A percentile compares a stretch with the other conserved stretches of the same genome.
Evolutionary conservation across 2,329 filamentous ascomycete species (phyloP).

Genomic region (Thermochaetoides dissita): DNA sequence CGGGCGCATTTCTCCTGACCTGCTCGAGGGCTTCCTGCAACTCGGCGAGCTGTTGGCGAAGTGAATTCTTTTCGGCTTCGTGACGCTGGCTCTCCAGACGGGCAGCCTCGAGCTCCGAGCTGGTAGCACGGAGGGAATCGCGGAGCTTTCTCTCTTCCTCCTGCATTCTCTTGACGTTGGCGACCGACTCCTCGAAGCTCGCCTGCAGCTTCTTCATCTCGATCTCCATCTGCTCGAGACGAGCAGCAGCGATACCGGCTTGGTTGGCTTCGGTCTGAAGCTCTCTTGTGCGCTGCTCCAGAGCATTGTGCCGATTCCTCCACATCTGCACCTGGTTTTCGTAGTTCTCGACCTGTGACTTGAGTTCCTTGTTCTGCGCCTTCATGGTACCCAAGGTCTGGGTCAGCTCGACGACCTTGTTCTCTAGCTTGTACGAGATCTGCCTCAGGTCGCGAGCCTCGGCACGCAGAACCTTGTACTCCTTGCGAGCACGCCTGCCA

Average conservation of each 20-base stretch:
- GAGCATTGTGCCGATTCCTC: constrained; percentile 79
- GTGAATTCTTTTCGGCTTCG: constrained; percentile 71
- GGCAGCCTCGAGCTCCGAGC: constrained; percentile 65
- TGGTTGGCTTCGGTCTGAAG: constrained; percentile 94
- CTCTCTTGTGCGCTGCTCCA: constrained; percentile 84
- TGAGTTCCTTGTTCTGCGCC: constrained; percentile 80
- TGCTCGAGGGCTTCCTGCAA: constrained; percentile 85
- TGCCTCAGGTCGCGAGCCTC: constrained; percentile 97
- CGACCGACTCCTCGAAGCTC: constrained; percentile 78
- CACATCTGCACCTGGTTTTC: constrained; percentile 92
- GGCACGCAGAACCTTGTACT: constrained; percentile 83
- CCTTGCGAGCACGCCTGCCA: constrained; percentile 63
- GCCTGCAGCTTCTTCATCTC: constrained; percentile 87
- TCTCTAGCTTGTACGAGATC: constrained; percentile 98
- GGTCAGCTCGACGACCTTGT: constrained; percentile 97
- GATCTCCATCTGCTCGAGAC: constrained; percentile 79
- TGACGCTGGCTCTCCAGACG: constrained; percentile 61
- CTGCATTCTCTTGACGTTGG: constrained; percentile 85
- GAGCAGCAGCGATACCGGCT: constrained; percentile 85
- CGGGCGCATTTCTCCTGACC: constrained; percentile 62
- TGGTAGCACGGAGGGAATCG: constrained; percentile 68
- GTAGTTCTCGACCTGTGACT: constrained; percentile 85
- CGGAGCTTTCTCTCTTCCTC: constrained; percentile 81
- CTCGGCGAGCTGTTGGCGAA: constrained; percentile 78
- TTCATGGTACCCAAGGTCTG: constrained; percentile 87